Base-by-base conservation (phyloP, 371 early-diverging fungal species). In the Syncephalastrum racemosum region DNA sequence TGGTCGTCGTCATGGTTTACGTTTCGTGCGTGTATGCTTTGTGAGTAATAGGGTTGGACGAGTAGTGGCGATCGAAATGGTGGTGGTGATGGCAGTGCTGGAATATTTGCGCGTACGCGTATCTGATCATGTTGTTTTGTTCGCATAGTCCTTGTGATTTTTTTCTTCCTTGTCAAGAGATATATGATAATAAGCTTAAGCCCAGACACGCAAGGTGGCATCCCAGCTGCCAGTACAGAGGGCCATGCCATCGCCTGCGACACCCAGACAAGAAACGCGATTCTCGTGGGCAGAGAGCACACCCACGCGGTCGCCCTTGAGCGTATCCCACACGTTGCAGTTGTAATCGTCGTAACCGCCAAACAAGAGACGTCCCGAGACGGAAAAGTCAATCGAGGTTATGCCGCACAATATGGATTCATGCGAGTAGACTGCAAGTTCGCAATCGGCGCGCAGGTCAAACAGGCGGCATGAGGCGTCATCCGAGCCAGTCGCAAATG, bases 261-360 rank as follows among this genome's bases (percentile, higher is more conserved):
- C 95, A 24, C 97, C 98, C 39, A 98, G 73, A 70, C 97, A 97
- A 59, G 91, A 91, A 16, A 98, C 97, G 31, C 98, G 85, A 79
- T 97, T 97, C 48, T 97, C 97, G 68, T 98, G 98, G 16, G 90
- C 92, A 51, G 93, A 84, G 51, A 98, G 73, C 4, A 95, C 93
- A 42, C 96, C 96, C 8, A 95, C 94, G 48, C 97, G 84, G 58
- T 96, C 93, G 46, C 94, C 94, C 71, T 94, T 92, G 49, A 98
- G 81, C 14, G 95, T 95, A 72, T 98, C 98, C 98, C 98, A 98
- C 10, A 96, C 96, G 66, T 97, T 93, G 82, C 96, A 95, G 72
- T 95, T 96, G 71, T 92, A 97, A 73, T 99, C 98, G 69, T 99
- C 99, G 66, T 97, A 98, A 20, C 98, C 99, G 25, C 97, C 96